Conservation (phyloP, 306 rosid genomes). For the Mucuna pruriens region DNA sequence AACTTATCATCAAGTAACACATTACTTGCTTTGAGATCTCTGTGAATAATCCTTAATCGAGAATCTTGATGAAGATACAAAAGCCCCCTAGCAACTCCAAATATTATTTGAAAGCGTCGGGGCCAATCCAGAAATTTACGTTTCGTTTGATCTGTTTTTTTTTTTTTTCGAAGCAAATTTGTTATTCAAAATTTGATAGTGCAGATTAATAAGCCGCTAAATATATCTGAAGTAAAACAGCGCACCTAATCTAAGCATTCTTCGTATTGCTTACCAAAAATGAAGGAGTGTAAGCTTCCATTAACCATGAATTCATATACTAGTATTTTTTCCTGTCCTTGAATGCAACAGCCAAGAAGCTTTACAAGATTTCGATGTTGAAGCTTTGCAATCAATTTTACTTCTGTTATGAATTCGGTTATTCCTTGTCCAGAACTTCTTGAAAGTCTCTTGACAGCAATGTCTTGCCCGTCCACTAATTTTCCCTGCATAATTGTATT, state of each 20-base stretch:
- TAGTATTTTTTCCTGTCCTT: conserved; percentile 4
- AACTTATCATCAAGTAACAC: conserved; percentile 18
- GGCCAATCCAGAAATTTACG: not conserved
- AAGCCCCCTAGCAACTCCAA: not conserved
- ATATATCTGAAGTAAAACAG: not conserved
- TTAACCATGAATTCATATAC: conserved; percentile 17
- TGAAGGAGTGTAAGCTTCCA: not conserved
- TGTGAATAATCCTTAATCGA: not conserved
- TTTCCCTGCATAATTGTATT: not conserved
- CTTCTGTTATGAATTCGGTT: not conserved
- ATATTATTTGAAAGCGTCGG: not conserved
- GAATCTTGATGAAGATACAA: conserved; percentile 3
- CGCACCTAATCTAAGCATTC: not conserved
- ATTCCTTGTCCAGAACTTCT: not conserved
- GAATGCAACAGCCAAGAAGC: conserved; percentile 50
- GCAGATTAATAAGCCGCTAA: not conserved
- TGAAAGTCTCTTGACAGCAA: not conserved
- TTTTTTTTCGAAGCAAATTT: not conserved
- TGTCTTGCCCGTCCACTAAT: conserved; percentile 16
- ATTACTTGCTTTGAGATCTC: no score
- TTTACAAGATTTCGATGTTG: conserved; percentile 46
- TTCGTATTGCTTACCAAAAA: not conserved
- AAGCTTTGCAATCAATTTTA: conserved; percentile 14
- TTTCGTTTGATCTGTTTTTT: not conserved
- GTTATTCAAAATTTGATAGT: not conserved